Percentiles rank a stretch among this genome's conserved stretches.
These are phyloP conservation scores for Fagopyrum esculentum DNA, from an alignment of 148 eudicot species.

Conservation along the genomic window DNA sequence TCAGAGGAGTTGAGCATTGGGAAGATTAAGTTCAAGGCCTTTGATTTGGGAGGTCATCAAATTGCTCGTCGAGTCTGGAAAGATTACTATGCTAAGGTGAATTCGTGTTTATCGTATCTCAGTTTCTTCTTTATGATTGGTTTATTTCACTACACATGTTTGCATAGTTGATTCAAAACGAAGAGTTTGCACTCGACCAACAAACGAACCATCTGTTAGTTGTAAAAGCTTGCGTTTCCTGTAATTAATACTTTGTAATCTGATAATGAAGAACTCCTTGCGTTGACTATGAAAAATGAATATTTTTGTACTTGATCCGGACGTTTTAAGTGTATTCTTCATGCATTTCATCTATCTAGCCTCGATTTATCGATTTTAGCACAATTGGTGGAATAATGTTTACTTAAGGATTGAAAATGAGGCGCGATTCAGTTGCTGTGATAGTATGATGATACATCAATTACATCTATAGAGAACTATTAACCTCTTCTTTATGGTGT, in stretches of 20 bases:
- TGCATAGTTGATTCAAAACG: neutral
- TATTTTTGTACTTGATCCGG: neutral
- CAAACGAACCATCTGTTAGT: neutral
- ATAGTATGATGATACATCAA: neutral
- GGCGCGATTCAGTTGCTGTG: neutral
- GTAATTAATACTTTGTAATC: neutral
- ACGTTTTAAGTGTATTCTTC: neutral
- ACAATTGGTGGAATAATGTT: neutral
- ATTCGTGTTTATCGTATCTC: neutral
- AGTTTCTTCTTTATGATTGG: no score
- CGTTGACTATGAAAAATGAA: neutral
- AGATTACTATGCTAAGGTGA: conserved; percentile 73
- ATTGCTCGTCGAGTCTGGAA: conserved; percentile 75
- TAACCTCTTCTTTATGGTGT: neutral
- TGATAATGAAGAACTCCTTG: neutral
- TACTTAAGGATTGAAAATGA: neutral
- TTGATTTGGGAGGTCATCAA: conserved; percentile 79
- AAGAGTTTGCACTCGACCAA: neutral
- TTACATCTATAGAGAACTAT: neutral
- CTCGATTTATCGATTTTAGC: neutral
- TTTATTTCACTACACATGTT: no score
- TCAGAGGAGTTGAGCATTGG: conserved; percentile 75
- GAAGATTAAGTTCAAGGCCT: conserved; percentile 67
- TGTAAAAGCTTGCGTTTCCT: neutral
- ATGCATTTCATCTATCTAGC: neutral